Percentiles rank a stretch among this genome's conserved stretches.
Conservation (phyloP, 495 filamentous ascomycete genomes). For the Penicillium malachiteum region DNA sequence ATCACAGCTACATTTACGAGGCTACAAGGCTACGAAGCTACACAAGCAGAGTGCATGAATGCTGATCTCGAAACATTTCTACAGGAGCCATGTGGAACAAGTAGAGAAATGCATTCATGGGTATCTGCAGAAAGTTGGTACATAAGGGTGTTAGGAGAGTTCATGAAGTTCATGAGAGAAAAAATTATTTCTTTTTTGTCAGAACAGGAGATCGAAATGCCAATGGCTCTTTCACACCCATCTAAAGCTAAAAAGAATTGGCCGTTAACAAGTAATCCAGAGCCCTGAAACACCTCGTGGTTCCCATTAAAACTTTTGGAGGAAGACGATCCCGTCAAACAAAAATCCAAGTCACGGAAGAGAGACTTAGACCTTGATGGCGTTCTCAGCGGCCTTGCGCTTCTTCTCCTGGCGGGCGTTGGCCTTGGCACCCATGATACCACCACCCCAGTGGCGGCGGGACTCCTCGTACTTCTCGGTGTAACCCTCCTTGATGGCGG, state of each 20-base stretch:
- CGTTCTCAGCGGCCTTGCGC: constrained; percentile 86
- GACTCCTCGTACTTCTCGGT: constrained; percentile 90
- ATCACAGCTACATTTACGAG: not conserved
- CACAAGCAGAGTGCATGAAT: constrained; percentile 29
- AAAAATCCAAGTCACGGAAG: constrained; percentile 21
- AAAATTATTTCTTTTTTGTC: constrained; percentile 27
- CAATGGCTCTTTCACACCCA: constrained; percentile 31
- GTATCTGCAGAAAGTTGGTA: constrained; percentile 48
- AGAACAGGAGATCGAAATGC: constrained; percentile 27
- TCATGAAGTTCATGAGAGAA: constrained; percentile 25
- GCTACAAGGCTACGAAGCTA: not conserved
- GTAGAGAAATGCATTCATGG: constrained; percentile 50
- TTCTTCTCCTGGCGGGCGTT: constrained; percentile 91
- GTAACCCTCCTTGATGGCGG: constrained; percentile 97
- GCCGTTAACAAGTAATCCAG: constrained; percentile 34
- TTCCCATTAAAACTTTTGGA: constrained; percentile 26
- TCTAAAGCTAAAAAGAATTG: constrained; percentile 39
- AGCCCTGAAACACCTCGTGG: constrained; percentile 27
- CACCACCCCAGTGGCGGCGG: constrained; percentile 97
- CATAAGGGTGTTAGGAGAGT: constrained; percentile 30
- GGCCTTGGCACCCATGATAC: constrained; percentile 99
- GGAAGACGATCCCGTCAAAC: constrained; percentile 26
- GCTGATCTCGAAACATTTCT: constrained; percentile 22
- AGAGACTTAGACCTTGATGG: constrained; percentile 86
- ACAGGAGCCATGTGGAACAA: constrained; percentile 24